A percentile compares a stretch with the other conserved stretches of the same genome.
Conservation (phyloP, 306 rosid genomes). For the Lathyrus sativus region DNA sequence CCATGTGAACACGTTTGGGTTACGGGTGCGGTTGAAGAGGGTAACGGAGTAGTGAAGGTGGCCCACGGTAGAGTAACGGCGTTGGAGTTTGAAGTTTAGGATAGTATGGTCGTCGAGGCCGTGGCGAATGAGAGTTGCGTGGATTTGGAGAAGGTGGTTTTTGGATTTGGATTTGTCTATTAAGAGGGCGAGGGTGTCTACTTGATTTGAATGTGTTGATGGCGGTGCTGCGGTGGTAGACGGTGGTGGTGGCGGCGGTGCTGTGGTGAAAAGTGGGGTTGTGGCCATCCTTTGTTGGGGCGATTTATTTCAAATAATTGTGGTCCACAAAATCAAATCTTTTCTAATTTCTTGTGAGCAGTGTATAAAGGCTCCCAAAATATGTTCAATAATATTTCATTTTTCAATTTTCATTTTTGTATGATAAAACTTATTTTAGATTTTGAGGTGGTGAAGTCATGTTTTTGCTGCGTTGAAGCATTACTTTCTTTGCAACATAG, state of each 20-base stretch:
- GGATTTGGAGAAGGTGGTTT: constrained; percentile 59
- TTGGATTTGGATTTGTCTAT: constrained; percentile 46
- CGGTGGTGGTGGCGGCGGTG: not conserved
- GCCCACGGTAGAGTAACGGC: constrained; percentile 69
- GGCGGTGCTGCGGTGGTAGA: not conserved
- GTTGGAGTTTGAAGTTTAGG: constrained; percentile 85
- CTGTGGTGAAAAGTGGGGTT: not conserved
- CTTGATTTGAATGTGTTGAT: not conserved
- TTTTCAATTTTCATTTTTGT: too few relatives aligned
- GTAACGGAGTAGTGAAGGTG: constrained; percentile 65
- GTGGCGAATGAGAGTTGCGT: constrained; percentile 66
- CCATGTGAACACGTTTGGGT: constrained; percentile 62
- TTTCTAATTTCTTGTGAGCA: too few relatives aligned
- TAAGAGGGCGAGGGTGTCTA: not conserved
- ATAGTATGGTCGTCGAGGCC: constrained; percentile 61
- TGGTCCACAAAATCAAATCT: too few relatives aligned
- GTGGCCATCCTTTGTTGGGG: constrained; percentile 34
- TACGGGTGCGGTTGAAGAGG: constrained; percentile 57
- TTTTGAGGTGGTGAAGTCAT: too few relatives aligned
- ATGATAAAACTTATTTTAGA: too few relatives aligned
- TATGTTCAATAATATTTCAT: too few relatives aligned
- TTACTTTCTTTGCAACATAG: too few relatives aligned
- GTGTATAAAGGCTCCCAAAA: too few relatives aligned
- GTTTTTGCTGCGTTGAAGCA: too few relatives aligned
- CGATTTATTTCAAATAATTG: too few relatives aligned